phyloP scores from a whole-genome alignment of 1,284 basidiomycete genomes.

The Leccinum solheimii region DNA sequence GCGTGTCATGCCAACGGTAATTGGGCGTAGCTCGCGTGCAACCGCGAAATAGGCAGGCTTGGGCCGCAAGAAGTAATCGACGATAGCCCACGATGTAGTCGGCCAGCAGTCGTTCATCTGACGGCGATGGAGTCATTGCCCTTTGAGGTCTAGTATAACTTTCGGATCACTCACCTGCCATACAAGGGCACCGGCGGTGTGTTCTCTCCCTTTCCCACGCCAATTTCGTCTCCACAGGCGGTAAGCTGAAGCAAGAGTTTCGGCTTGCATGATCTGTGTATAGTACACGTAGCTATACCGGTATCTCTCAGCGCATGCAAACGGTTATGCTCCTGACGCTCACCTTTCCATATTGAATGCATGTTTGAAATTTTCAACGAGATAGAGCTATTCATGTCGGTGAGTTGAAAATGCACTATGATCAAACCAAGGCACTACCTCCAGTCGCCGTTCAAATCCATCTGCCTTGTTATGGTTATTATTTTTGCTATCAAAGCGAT shows the following conservation, averaged over 20 bases:
- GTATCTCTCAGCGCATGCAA: constrained; percentile 7
- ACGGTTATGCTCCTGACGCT: constrained; percentile 2
- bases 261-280: constrained; percentile 84
- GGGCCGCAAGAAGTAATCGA: constrained; percentile 75
- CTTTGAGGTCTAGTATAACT: neutral
- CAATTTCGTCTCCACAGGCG: constrained; percentile 78
- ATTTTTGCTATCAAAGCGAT: constrained; percentile 49
- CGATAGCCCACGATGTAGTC: constrained; percentile 76
- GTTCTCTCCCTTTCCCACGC: constrained; percentile 68
- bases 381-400: constrained; percentile 57
- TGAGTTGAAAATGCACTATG: constrained; percentile 6
- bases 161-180: constrained; percentile 61
- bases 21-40: constrained; percentile 66
- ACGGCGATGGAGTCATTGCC: neutral
- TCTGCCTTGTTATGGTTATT: constrained; percentile 88
- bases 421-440: constrained; percentile 43
- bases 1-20: constrained; percentile 79
- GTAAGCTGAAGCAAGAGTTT: constrained; percentile 73
- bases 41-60: constrained; percentile 77
- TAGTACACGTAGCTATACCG: constrained; percentile 68
- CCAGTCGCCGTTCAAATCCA: constrained; percentile 85
- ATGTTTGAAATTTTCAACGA: constrained; percentile 89
- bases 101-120: constrained; percentile 85
- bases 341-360: constrained; percentile 84
- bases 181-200: constrained; percentile 75